Conservation (phyloP, 495 filamentous ascomycete genomes). For the Lentithecium fluviatile region DNA sequence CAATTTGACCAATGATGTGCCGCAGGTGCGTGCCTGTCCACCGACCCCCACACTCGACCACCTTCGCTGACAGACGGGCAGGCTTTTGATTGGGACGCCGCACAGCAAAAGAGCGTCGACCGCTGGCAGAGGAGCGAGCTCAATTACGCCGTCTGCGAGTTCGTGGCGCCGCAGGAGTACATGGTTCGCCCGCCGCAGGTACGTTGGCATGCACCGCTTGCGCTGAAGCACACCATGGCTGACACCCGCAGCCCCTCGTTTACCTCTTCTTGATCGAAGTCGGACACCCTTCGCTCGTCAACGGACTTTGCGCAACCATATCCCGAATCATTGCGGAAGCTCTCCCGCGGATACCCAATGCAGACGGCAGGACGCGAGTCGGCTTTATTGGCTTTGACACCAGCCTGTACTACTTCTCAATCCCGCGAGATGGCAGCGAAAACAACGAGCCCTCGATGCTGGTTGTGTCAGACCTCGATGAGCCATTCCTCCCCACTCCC, state of each 20-base stretch:
- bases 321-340: constrained; percentile 94
- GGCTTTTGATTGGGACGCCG: constrained; percentile 96
- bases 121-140: constrained; percentile 86
- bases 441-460: constrained; percentile 83
- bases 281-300: constrained; percentile 86
- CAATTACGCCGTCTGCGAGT: constrained; percentile 93
- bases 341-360: constrained; percentile 94
- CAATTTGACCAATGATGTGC: constrained; percentile 96
- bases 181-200: constrained; percentile 89
- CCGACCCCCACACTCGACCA: background rate
- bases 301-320: constrained; percentile 89
- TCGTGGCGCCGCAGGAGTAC: constrained; percentile 97
- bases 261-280: constrained; percentile 98
- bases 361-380: constrained; percentile 84
- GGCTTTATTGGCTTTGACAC: constrained; percentile 97
- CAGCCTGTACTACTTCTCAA: constrained; percentile 90
- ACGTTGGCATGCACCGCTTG: background rate
- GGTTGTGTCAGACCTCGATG: constrained; percentile 92
- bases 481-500: constrained; percentile 94
- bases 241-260: constrained; percentile 70
- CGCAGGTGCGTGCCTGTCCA: constrained; percentile 45
- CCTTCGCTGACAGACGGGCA: constrained; percentile 38
- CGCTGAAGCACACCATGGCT: background rate
- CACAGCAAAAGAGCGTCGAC: constrained; percentile 84
- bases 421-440: constrained; percentile 83